Evolutionary conservation across 1,284 basidiomycete genomes (phyloP).

Genomic region (Singerocomus inundabilis): DNA sequence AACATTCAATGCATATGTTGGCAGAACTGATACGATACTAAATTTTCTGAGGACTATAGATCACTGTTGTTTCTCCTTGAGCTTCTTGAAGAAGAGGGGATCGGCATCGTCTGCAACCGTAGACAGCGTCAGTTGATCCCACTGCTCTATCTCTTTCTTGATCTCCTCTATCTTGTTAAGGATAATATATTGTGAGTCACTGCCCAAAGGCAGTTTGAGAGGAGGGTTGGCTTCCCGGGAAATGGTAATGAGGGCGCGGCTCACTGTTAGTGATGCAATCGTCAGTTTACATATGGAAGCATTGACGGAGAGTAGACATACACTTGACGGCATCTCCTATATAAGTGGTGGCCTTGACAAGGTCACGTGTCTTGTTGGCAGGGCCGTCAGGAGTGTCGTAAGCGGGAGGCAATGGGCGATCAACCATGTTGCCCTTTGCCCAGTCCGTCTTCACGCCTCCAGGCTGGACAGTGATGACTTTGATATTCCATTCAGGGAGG

Average conservation of each 20-base stretch:
- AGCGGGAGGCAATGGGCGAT: constrained; percentile 14
- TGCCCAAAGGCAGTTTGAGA: constrained; percentile 22
- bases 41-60: no score
- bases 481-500: constrained; percentile 25
- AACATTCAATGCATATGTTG: background rate
- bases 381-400: constrained; percentile 18
- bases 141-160: constrained; percentile 19
- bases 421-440: constrained; percentile 22
- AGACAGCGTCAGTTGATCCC: constrained; percentile 19
- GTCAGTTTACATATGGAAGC: background rate
- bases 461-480: constrained; percentile 21
- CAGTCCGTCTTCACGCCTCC: constrained; percentile 26
- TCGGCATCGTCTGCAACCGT: constrained; percentile 25
- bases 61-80: background rate
- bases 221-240: constrained; percentile 23
- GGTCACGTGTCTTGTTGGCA: constrained; percentile 12
- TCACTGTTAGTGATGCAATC: constrained; percentile 7
- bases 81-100: constrained; percentile 14
- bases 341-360: constrained; percentile 4
- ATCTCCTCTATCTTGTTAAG: constrained; percentile 18
- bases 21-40: no score
- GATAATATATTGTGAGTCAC: constrained; percentile 19
- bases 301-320: background rate
- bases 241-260: constrained; percentile 18
- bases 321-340: constrained; percentile 15